Evolutionary conservation across 768 basidiomycete genomes (phyloP), one percentile per base, ranked within the genome.

Genomic region (Pholiota molesta): DNA sequence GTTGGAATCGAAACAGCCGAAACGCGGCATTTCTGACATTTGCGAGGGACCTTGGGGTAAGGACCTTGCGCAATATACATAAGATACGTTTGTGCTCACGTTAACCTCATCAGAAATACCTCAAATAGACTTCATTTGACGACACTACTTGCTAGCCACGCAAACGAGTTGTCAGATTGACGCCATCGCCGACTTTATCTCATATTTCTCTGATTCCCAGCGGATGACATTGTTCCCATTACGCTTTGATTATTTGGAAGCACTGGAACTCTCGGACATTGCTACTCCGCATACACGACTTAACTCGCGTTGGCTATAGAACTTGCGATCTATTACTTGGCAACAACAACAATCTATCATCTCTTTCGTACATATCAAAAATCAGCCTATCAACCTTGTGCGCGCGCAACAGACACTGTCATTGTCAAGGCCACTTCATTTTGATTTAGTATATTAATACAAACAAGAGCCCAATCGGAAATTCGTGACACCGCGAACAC

Each of bases 271-370:
- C 23, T 49, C 11, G 42, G 19, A n/a, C 17, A 14, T 44, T 44
- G n/a, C 23, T 49, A 26, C 47, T 26, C 47, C 47, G 47, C 47
- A 26, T 19, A 49, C 7, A 19, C 42, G 35, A 37, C 14, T 37
- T 44, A 44, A 8, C 1, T 19, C 47, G 11, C 35, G 13, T 9
- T 13, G 14, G 35, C 35, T 49, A 21, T 49, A n/a, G 47, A 10
- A 8, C 19, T 45, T 57, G 19, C 29, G 40, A 45, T 45, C 42
- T 45, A 49, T 45, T n/a, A 56, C n/a, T 47, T 47, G 45, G 47
- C 19, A 49, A 31, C 57, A 28, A 33, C 47, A 51, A 51, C 57
- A 33, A 58, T 58, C 57, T 58, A 58, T 58, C 57, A 58, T 52
- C 57, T 6, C 42, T 49, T 49, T 28, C 47, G 47, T 49, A 49